Evolutionary conservation across 257 asterid genomes (phyloP), one percentile per base, ranked within the genome.

Genomic region (Fraxinus pennsylvanica): DNA sequence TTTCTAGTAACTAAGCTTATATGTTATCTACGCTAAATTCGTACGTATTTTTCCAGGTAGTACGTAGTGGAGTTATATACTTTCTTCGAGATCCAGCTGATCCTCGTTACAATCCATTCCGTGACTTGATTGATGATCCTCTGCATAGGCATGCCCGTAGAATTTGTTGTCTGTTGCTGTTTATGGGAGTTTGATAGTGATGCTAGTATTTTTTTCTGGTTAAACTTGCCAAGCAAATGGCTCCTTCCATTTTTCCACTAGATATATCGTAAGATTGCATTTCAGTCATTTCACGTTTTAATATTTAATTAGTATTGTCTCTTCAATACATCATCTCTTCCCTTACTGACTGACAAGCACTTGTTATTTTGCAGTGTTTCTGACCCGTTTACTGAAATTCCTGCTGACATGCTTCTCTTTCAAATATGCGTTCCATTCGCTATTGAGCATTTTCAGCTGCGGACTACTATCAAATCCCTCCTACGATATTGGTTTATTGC

Each of bases 361-460:
- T 35, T 78, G 65, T 47, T 35, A 72, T 74, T 79, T 77, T 76
- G 87, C 96, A 95, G 99, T 41, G 93, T 95, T 25, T 95, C 98
- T 5, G 99, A 95, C 71, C 99, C 99, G 52, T 95, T 95, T 78
- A 95, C 99, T 79, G 99, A 95, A 82, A 95, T 95, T 79, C 98
- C 99, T 54, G 97, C 97, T 30, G 99, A 93, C 84, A 91, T 95
- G 98, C 97, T 93, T 80, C 97, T 95, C 74, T 93, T 95, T 81
- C 99, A 95, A 91, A 95, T 95, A 87, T 95, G 99, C 89, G 91
- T 95, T 73, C 99, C 99, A 25, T 95, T 95, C 82, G 99, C 99
- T 25, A 90, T 95, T 21, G 97, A 95, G 88, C 99, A 95, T 84
- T 95, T 95, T 81, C 93, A 95, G 83, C 81, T 91, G 86, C 91